Evolutionary conservation across 352 stramenopile species (phyloP).

Genomic region (Phytophthora palmivora): DNA sequence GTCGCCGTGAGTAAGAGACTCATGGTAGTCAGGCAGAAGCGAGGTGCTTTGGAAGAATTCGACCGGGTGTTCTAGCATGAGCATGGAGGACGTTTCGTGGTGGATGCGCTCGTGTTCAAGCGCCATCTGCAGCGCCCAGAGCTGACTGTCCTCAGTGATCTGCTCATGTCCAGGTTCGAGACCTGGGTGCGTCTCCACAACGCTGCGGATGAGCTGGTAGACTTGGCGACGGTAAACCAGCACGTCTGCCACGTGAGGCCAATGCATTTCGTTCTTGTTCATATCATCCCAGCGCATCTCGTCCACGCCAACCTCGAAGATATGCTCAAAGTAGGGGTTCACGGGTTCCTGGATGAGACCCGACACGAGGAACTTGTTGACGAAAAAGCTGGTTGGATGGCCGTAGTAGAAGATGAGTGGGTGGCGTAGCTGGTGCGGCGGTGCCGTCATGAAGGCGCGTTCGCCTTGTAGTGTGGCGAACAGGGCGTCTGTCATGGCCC

Average conservation of each 20-base stretch:
- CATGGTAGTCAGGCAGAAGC: constrained; percentile 89
- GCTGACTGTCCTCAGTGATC: constrained; percentile 85
- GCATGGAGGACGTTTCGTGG: constrained; percentile 96
- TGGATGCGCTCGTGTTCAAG: constrained; percentile 98
- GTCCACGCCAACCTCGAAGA: constrained; percentile 98
- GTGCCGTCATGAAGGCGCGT: constrained; percentile 90
- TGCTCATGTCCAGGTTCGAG: constrained; percentile 78
- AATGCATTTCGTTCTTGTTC: constrained; percentile 96
- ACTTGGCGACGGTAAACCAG: constrained; percentile 93
- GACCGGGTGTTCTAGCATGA: constrained; percentile 93
- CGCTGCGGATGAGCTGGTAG: constrained; percentile 87
- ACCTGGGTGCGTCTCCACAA: constrained; percentile 90
- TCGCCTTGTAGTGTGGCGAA: constrained; percentile 93
- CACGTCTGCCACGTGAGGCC: constrained; percentile 92
- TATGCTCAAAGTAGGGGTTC: constrained; percentile 94
- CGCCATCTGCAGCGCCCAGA: constrained; percentile 95
- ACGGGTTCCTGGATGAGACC: constrained; percentile 90
- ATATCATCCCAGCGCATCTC: constrained; percentile 99
- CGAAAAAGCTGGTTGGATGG: constrained; percentile 95
- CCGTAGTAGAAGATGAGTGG: constrained; percentile 99
- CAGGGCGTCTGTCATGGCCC: constrained; percentile 94
- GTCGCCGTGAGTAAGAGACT: constrained; percentile 26
- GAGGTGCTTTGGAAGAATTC: constrained; percentile 89
- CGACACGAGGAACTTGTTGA: constrained; percentile 97
- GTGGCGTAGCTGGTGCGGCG: constrained; percentile 94